phyloP scores from a whole-genome alignment of 345 rosid genomes.

The Salix udensis region DNA sequence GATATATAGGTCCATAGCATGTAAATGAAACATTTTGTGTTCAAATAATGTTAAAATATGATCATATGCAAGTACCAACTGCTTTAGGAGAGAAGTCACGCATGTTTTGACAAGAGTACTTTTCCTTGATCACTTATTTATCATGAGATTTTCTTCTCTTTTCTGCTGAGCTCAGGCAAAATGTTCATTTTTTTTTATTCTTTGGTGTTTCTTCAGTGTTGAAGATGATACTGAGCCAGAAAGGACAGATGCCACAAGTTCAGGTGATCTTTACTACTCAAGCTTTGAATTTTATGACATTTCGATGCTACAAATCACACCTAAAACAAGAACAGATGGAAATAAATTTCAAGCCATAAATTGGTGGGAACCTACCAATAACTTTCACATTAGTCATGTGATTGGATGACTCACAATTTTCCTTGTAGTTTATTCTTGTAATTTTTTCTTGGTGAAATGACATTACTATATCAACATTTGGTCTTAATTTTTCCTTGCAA shows the following conservation, averaged over 20 bases:
- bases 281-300: background rate
- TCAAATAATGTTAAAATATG: background rate
- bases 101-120: background rate
- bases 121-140: background rate
- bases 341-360: no score
- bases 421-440: no score
- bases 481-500: background rate
- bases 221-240: slow-evolving; percentile 54
- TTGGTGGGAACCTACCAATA: no score
- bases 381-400: no score
- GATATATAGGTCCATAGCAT: background rate
- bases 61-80: background rate
- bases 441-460: no score
- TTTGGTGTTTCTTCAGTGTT: slow-evolving; percentile 40
- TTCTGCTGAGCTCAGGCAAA: background rate
- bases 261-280: slow-evolving; percentile 42
- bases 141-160: background rate
- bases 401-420: no score
- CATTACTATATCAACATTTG: background rate
- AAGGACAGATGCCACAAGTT: slow-evolving; percentile 39
- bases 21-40: background rate
- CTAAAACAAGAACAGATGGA: no score
- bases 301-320: background rate
- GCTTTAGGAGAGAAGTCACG: background rate
- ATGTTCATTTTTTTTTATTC: background rate